These are phyloP conservation scores for Spergularia bocconei DNA, from an alignment of 148 eudicot genomes.

Conservation along the genomic window DNA sequence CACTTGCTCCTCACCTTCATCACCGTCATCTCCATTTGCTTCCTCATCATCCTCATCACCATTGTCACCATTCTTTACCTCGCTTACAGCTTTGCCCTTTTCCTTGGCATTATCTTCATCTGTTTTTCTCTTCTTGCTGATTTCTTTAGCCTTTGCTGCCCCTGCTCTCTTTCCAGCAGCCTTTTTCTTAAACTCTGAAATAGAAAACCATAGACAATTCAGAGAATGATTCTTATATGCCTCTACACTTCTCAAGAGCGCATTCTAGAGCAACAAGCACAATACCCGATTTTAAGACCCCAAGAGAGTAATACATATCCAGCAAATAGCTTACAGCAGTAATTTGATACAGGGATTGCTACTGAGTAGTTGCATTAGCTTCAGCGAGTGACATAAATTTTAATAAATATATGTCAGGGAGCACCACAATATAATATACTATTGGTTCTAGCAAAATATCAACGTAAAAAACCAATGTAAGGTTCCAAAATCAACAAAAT, in stretches of 20 bases:
- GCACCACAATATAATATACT: neutral
- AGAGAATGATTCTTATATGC: neutral
- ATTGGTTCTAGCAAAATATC: too few species aligned
- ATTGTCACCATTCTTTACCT: conserved; percentile 16
- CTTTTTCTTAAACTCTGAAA: conserved; percentile 54
- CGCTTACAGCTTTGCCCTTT: conserved; percentile 34
- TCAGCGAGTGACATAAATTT: neutral
- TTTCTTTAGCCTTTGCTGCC: conserved; percentile 48
- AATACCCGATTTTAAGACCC: neutral
- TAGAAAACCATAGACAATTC: neutral
- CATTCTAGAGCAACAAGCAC: neutral
- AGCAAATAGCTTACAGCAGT: neutral
- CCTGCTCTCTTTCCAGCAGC: conserved; percentile 57
- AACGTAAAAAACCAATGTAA: too few species aligned
- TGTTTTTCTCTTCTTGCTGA: conserved; percentile 41
- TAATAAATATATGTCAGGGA: neutral
- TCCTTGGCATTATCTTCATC: conserved; percentile 32
- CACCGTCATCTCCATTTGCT: neutral
- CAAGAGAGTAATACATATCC: neutral
- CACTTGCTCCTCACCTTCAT: neutral
- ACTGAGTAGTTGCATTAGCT: conserved; percentile 7
- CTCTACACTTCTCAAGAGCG: neutral
- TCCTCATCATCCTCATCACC: conserved; percentile 4
- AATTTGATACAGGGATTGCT: neutral
- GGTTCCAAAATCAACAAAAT: too few species aligned